A percentile compares a stretch with the other conserved stretches of the same genome.
phyloP scores from a whole-genome alignment of 1,284 basidiomycete genomes.

The Puccinia polysora region DNA sequence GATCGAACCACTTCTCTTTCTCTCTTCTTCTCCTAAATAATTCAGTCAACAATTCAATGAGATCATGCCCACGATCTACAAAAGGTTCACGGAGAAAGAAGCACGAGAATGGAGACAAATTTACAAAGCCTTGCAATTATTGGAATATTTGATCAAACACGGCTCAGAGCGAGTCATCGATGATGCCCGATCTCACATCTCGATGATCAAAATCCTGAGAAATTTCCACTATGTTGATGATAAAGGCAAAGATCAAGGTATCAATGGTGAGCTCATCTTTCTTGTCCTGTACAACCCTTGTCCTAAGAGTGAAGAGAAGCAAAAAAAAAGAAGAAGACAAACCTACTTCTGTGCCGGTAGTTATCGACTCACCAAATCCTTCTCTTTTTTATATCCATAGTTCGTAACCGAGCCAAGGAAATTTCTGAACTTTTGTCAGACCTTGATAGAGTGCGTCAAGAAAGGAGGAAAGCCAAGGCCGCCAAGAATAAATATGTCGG shows the following conservation, averaged over 20 bases:
- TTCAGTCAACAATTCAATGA: constrained; percentile 94
- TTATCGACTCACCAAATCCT: neutral
- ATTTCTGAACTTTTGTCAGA: constrained; percentile 82
- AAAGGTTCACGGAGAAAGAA: constrained; percentile 72
- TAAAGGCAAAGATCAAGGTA: constrained; percentile 97
- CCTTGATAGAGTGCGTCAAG: constrained; percentile 80
- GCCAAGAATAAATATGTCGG: constrained; percentile 90
- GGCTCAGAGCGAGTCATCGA: constrained; percentile 98
- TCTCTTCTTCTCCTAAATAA: too few species aligned
- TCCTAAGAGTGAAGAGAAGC: neutral
- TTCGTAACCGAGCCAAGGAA: constrained; percentile 89
- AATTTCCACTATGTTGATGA: constrained; percentile 99
- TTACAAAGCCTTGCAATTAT: constrained; percentile 86
- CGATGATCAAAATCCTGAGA: constrained; percentile 93
- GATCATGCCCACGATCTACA: constrained; percentile 97
- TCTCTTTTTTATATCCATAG: constrained; percentile 55
- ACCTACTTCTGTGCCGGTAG: neutral
- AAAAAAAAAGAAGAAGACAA: neutral
- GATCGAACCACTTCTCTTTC: constrained; percentile 39
- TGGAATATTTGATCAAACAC: constrained; percentile 94
- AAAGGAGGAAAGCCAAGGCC: constrained; percentile 86
- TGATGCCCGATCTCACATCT: constrained; percentile 88
- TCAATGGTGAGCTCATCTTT: constrained; percentile 68
- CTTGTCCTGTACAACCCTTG: too few species aligned
- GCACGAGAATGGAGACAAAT: constrained; percentile 98